These are phyloP conservation scores for Colletotrichum sp. DNA, from an alignment of 2,329 filamentous ascomycete genomes.

Conservation along the genomic window DNA sequence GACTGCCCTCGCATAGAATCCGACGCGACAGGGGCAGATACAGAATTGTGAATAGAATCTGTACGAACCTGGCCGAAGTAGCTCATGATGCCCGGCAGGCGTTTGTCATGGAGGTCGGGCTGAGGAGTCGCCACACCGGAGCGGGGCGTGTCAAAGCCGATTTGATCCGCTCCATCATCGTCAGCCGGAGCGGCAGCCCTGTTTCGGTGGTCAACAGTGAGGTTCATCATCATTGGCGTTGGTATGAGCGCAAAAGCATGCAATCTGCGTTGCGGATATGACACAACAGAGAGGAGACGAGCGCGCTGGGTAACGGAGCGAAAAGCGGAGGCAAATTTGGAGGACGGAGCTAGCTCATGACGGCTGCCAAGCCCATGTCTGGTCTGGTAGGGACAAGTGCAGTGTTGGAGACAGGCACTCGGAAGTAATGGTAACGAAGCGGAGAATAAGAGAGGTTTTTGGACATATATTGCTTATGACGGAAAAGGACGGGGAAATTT, in stretches of 20 bases:
- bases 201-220: conserved; percentile 56
- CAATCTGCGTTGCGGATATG: neutral
- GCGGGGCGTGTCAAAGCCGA: conserved; percentile 85
- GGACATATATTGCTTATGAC: neutral
- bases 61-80: conserved; percentile 99
- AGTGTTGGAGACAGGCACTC: neutral
- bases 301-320: conserved; percentile 9
- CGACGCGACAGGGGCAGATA: conserved; percentile 38
- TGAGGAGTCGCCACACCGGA: conserved; percentile 92
- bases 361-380: conserved; percentile 36
- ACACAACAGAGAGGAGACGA: conserved; percentile 2
- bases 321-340: conserved; percentile 13
- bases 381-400: neutral
- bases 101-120: conserved; percentile 92
- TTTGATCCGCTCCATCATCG: conserved; percentile 76
- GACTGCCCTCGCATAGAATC: conserved; percentile 7
- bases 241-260: conserved; percentile 18
- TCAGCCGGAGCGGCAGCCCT: conserved; percentile 63
- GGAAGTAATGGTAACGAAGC: neutral
- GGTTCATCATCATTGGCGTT: conserved; percentile 35
- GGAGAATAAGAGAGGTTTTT: neutral
- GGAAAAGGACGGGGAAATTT: conserved; percentile 15
- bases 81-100: conserved; percentile 93
- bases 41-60: conserved; percentile 56
- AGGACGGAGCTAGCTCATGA: conserved; percentile 36